phyloP scores from a whole-genome alignment of 169 alveolate genomes.

The Plasmodium coatneyi region DNA sequence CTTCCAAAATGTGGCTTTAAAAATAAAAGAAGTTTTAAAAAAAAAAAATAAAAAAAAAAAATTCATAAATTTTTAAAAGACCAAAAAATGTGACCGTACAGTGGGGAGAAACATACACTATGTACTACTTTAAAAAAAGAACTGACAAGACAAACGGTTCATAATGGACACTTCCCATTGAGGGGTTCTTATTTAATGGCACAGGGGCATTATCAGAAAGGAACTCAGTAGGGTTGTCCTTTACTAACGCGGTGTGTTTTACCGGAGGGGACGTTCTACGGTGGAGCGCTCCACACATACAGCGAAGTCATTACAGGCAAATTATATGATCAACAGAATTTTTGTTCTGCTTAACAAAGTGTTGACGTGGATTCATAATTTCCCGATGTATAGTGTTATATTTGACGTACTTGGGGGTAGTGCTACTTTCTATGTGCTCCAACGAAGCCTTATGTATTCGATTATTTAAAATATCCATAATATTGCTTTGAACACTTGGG shows the following conservation, averaged over 20 bases:
- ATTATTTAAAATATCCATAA: conserved; percentile 36
- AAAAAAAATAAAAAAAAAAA: background rate
- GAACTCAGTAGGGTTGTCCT: background rate
- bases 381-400: conserved; percentile 66
- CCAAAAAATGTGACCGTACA: background rate
- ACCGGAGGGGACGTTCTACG: background rate
- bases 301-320: conserved; percentile 7
- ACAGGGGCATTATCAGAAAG: background rate
- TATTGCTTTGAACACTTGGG: conserved; percentile 6
- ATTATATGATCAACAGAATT: conserved; percentile 65
- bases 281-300: background rate
- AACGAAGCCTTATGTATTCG: conserved; percentile 16
- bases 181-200: background rate
- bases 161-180: background rate
- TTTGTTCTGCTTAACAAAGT: conserved; percentile 21
- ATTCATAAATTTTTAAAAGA: background rate
- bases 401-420: conserved; percentile 51
- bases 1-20: background rate
- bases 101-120: background rate
- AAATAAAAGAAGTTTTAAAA: background rate
- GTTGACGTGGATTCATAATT: conserved; percentile 66
- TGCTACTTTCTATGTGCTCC: conserved; percentile 18
- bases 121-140: background rate
- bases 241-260: background rate
- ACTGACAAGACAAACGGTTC: conserved; percentile 1